Evolutionary conservation across 305 asterid species (phyloP).

Genomic region (Solanum hybrid): DNA sequence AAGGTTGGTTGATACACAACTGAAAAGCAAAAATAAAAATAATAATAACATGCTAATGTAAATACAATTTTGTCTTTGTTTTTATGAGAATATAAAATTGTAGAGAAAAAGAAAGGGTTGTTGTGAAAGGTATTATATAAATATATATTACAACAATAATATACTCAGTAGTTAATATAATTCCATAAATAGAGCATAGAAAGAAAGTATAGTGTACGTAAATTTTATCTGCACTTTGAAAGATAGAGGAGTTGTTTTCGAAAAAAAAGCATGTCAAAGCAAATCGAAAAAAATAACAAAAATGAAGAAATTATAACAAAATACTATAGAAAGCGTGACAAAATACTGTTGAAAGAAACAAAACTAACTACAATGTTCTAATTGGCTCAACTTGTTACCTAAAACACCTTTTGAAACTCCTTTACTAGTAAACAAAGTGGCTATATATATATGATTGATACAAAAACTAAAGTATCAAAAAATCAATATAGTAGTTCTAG

Average conservation of each 20-base stretch:
- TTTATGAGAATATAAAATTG: conserved; percentile 9
- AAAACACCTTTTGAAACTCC: neutral
- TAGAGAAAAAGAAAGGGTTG: conserved; percentile 17
- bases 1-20: conserved; percentile 4
- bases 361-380: neutral
- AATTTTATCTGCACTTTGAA: neutral
- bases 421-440: neutral
- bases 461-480: neutral
- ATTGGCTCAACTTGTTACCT: neutral
- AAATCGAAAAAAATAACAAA: neutral
- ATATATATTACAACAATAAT: neutral
- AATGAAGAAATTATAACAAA: neutral
- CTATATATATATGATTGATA: neutral
- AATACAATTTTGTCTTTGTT: neutral
- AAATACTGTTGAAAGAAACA: neutral
- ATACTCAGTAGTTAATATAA: neutral
- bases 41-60: neutral
- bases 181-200: neutral
- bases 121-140: conserved; percentile 4
- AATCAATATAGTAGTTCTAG: neutral
- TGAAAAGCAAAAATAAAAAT: neutral
- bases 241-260: neutral
- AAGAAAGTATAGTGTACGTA: neutral
- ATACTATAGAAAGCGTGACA: neutral
- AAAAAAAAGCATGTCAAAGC: neutral